phyloP scores from a whole-genome alignment of 139 green algal species.

The Edaphochlamys debaryana region DNA sequence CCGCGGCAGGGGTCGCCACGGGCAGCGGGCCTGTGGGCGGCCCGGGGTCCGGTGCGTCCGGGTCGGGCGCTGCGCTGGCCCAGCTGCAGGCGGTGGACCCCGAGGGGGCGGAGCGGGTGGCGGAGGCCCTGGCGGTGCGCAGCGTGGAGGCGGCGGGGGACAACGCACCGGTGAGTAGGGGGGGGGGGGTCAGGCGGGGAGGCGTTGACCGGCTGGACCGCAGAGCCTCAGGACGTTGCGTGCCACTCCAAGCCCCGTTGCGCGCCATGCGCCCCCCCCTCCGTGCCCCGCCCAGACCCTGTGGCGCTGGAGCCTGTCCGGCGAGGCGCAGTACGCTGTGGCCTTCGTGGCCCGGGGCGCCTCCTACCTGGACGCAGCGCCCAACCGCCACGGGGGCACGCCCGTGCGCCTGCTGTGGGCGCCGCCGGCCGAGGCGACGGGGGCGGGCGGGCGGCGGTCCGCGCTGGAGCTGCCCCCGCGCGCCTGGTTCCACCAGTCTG shows the following conservation, averaged over 20 bases:
- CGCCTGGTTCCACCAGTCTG: background rate
- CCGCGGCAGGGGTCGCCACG: too few species aligned
- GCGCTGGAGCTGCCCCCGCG: background rate
- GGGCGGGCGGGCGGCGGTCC: background rate
- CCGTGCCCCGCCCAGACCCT: background rate
- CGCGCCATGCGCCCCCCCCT: too few species aligned
- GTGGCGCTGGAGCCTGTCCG: background rate
- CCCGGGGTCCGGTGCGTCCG: background rate
- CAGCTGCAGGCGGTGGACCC: background rate
- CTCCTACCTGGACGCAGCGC: background rate
- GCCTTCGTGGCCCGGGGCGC: background rate
- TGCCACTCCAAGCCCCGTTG: background rate
- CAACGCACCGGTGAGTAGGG: constrained; percentile 1
- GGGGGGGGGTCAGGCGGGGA: too few species aligned
- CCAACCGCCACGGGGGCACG: constrained; percentile 1
- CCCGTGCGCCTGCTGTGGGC: background rate
- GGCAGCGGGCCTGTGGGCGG: background rate
- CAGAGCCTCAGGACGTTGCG: too few species aligned
- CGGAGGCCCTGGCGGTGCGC: background rate
- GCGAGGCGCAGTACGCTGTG: background rate
- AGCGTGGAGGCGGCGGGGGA: background rate
- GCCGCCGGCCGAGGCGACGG: background rate
- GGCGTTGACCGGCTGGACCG: too few species aligned
- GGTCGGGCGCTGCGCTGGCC: background rate
- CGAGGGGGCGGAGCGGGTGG: background rate